phyloP scores from a whole-genome alignment of 2,329 filamentous ascomycete species.

The Camptophora hylomeconis region DNA sequence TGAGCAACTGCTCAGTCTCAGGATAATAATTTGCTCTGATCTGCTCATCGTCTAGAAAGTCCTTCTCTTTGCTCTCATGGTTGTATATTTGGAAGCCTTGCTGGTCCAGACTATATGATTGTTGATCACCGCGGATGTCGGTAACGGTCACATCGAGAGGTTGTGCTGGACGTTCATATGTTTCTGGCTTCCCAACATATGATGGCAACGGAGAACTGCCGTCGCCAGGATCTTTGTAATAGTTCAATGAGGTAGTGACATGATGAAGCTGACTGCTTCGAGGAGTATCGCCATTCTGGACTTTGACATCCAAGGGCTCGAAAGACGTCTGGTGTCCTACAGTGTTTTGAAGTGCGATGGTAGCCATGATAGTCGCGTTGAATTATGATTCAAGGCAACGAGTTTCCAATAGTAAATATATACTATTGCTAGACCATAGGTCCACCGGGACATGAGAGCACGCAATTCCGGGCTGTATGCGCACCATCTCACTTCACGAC shows the following conservation, averaged over 20 bases:
- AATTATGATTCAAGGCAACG: neutral
- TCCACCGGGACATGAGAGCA: too few species aligned
- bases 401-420: neutral
- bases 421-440: too few species aligned
- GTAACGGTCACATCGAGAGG: slow-evolving; percentile 21
- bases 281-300: slow-evolving; percentile 4
- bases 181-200: slow-evolving; percentile 19
- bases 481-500: too few species aligned
- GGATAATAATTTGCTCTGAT: slow-evolving; percentile 24
- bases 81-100: slow-evolving; percentile 28
- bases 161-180: slow-evolving; percentile 16
- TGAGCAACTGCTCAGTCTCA: slow-evolving; percentile 24
- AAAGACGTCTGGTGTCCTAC: slow-evolving; percentile 17
- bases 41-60: slow-evolving; percentile 23
- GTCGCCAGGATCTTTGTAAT: slow-evolving; percentile 19
- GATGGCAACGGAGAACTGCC: slow-evolving; percentile 15
- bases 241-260: slow-evolving; percentile 17
- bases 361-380: slow-evolving; percentile 16
- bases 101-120: slow-evolving; percentile 28
- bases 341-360: slow-evolving; percentile 16
- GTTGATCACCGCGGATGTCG: slow-evolving; percentile 34
- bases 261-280: slow-evolving; percentile 13
- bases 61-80: slow-evolving; percentile 23
- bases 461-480: too few species aligned
- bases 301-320: slow-evolving; percentile 12